Evolutionary conservation across 2,329 filamentous ascomycete species (phyloP), one percentile per base, ranked within the genome.

Genomic region (Talaromyces piceae): DNA sequence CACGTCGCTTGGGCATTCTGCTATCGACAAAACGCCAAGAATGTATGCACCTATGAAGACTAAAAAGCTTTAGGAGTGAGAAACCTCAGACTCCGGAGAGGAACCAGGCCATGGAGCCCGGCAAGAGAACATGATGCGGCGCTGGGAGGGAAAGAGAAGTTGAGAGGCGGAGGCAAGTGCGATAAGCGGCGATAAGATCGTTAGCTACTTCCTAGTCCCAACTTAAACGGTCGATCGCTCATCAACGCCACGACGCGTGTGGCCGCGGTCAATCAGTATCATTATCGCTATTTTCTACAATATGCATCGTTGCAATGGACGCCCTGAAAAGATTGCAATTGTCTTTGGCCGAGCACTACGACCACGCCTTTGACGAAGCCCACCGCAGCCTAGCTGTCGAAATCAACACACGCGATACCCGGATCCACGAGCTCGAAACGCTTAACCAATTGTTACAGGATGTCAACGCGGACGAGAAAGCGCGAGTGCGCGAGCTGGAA

Each of bases 1-100:
- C 56, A 45, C 47, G 50, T 54, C 67, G 65, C 56, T 71, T 70
- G 12, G 61, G 53, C 67, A 70, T 69, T n/a, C 31, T 41, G 16
- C 13, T 12, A 11, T 37, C 20, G 11, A 9, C 3, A 18, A 3
- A 37, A 9, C 13, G n/a, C 12, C 9, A 18, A 18, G 20, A 6
- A 37, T 20, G n/a, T 37, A 16, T 16, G n/a, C n/a, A n/a, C n/a
- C n/a, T n/a, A n/a, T n/a, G n/a, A n/a, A n/a, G n/a, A n/a, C n/a
- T n/a, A n/a, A n/a, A n/a, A n/a, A n/a, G n/a, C n/a, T n/a, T n/a
- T n/a, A n/a, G n/a, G n/a, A n/a, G n/a, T n/a, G n/a, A 2, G 31
- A 37, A 3, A 37, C 11, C 2, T 9, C 20, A 2, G 12, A 37
- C 16, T 37, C n/a, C 20, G 33, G 33, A 37, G 41, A 26, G 5